phyloP scores from a whole-genome alignment of 176 grass and related monocot genomes.

The Dendrocalamus sinicus region DNA sequence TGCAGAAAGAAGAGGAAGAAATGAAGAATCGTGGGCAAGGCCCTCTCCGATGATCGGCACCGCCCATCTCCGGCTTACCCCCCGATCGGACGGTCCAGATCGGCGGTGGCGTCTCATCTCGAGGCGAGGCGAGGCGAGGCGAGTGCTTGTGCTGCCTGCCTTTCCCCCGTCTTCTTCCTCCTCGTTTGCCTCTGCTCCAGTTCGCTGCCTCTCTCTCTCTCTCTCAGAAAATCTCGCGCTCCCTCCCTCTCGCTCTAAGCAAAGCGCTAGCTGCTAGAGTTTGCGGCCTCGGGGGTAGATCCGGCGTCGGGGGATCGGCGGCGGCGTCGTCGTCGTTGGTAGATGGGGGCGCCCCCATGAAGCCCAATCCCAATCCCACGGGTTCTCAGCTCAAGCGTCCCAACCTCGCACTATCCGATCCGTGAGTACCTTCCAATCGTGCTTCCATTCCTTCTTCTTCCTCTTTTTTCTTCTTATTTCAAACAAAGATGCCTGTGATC shows the following conservation, averaged over 20 bases:
- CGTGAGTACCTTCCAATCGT: constrained; percentile 49
- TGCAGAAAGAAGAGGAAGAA: no score
- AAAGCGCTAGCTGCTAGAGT: background rate
- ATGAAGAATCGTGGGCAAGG: no score
- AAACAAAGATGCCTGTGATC: background rate
- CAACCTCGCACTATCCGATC: constrained; percentile 62
- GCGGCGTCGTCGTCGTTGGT: background rate
- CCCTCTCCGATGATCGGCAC: no score
- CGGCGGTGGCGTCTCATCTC: background rate
- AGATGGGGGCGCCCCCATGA: background rate
- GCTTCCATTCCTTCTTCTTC: background rate
- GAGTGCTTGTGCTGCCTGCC: no score
- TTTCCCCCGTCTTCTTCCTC: background rate
- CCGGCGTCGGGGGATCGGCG: background rate
- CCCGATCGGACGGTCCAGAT: background rate
- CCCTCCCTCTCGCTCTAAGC: background rate
- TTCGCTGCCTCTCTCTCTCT: no score
- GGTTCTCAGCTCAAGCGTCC: constrained; percentile 60
- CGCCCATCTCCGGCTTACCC: no score
- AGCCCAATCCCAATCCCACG: constrained; percentile 29
- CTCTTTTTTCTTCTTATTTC: background rate
- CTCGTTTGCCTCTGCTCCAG: background rate
- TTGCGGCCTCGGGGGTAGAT: background rate
- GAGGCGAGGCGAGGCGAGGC: no score
- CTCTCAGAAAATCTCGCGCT: no score